These are phyloP conservation scores for Clonostachys solani DNA, from an alignment of 2,329 filamentous ascomycete species.

Conservation along the genomic window DNA sequence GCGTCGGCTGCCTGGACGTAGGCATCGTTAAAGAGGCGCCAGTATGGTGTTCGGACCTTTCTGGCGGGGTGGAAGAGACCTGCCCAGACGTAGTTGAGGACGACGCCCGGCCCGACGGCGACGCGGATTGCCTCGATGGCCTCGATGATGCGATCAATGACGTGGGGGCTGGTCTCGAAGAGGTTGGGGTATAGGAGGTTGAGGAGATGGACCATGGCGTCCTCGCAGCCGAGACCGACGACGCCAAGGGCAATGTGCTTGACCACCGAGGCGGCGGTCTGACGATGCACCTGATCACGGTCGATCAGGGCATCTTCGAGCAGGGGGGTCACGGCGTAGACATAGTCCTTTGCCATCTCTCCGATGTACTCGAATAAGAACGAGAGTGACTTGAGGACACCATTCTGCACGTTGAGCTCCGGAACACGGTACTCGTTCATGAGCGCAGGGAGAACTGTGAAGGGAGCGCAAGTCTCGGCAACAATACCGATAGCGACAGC, in stretches of 20 bases:
- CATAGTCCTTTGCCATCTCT: constrained; percentile 99
- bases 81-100: constrained; percentile 98
- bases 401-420: constrained; percentile 97
- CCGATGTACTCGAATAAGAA: constrained; percentile 99
- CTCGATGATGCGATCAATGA: constrained; percentile 96
- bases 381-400: constrained; percentile 92
- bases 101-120: constrained; percentile 84
- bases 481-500: constrained; percentile 98
- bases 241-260: constrained; percentile 97
- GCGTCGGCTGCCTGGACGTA: constrained; percentile 92
- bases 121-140: constrained; percentile 95
- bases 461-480: constrained; percentile 95
- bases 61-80: constrained; percentile 94
- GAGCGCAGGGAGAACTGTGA: constrained; percentile 94
- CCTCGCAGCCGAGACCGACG: constrained; percentile 95
- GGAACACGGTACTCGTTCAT: constrained; percentile 99
- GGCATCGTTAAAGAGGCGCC: constrained; percentile 94
- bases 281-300: constrained; percentile 94
- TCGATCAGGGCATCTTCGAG: constrained; percentile 97
- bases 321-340: constrained; percentile 93
- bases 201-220: constrained; percentile 96
- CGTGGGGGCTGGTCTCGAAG: constrained; percentile 96
- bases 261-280: constrained; percentile 93
- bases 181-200: constrained; percentile 96
- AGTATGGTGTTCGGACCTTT: constrained; percentile 92